Conservation (phyloP, 2,329 filamentous ascomycete species). For the Macroventuria anomochaeta region DNA sequence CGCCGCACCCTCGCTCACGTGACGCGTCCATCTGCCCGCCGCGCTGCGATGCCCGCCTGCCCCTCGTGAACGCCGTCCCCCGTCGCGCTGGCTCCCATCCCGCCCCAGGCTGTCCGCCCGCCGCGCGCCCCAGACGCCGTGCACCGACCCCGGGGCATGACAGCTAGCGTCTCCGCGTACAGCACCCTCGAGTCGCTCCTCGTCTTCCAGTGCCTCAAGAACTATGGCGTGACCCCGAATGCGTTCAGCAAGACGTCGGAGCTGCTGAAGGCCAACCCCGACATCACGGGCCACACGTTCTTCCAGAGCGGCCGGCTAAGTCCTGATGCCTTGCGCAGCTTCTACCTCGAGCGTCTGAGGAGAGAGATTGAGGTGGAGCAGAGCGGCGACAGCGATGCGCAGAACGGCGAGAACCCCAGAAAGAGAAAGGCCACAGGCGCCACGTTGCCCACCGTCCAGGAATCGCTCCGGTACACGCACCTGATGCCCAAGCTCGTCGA, state of each 20-base stretch:
- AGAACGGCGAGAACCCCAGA: constrained; percentile 60
- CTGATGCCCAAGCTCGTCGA: constrained; percentile 74
- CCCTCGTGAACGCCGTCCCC: constrained; percentile 27
- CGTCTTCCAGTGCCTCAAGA: constrained; percentile 79
- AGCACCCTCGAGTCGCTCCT: constrained; percentile 86
- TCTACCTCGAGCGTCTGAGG: constrained; percentile 77
- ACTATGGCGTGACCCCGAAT: constrained; percentile 68
- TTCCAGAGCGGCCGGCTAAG: constrained; percentile 78
- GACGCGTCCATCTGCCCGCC: constrained; percentile 18
- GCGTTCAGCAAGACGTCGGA: constrained; percentile 77
- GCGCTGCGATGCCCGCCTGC: constrained; percentile 32
- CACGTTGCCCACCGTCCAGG: constrained; percentile 67
- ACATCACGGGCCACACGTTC: constrained; percentile 71
- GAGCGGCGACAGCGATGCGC: constrained; percentile 53
- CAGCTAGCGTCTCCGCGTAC: constrained; percentile 68
- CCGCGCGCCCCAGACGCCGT: constrained; percentile 31
- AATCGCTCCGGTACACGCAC: constrained; percentile 69
- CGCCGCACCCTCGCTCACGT: constrained; percentile 22
- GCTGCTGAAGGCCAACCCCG: constrained; percentile 73
- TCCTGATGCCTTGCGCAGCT: constrained; percentile 77
- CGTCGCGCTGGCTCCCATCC: constrained; percentile 49
- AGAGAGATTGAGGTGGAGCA: constrained; percentile 65
- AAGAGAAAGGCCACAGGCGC: constrained; percentile 72
- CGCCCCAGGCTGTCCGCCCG: constrained; percentile 35
- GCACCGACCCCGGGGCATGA: constrained; percentile 55